Evolutionary conservation across 2,329 filamentous ascomycete species (phyloP).

Genomic region (Epichloe elymi): DNA sequence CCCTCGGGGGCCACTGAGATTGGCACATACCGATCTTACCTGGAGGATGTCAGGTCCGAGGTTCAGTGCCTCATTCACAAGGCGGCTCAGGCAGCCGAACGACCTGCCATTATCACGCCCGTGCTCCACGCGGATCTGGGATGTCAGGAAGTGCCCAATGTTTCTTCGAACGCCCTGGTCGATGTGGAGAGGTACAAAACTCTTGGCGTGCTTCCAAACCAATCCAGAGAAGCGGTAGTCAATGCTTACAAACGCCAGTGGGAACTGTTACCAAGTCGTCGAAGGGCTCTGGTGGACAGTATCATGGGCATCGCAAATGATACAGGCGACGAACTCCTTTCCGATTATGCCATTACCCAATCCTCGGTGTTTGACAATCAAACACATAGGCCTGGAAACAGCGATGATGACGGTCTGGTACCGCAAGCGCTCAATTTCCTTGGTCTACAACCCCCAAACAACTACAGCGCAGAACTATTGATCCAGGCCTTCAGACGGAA

Average conservation of each 20-base stretch:
- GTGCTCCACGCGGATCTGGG: constrained; percentile 20
- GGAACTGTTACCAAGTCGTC: constrained; percentile 20
- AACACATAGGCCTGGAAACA: constrained; percentile 13
- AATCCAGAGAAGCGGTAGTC: constrained; percentile 21
- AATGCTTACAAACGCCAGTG: constrained; percentile 29
- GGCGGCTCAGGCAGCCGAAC: constrained; percentile 19
- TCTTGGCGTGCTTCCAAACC: constrained; percentile 24
- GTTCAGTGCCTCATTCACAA: constrained; percentile 30
- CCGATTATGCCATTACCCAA: constrained; percentile 25
- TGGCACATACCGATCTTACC: constrained; percentile 31
- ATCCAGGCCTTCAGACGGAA: constrained; percentile 23
- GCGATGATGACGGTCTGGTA: constrained; percentile 19
- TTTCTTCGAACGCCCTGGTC: constrained; percentile 16
- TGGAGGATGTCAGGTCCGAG: constrained; percentile 36
- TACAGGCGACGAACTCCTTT: constrained; percentile 19
- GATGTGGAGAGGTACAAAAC: constrained; percentile 21
- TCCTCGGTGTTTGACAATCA: constrained; percentile 27
- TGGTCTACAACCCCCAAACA: constrained; percentile 21
- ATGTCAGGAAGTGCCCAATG: constrained; percentile 17
- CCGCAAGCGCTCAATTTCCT: constrained; percentile 22
- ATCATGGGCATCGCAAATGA: constrained; percentile 23
- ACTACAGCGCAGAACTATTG: constrained; percentile 20
- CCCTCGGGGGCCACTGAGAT: constrained; percentile 23
- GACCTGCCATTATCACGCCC: constrained; percentile 16
- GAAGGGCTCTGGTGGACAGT: constrained; percentile 19